Conservation (phyloP, 176 grass and related monocot genomes). For the Miscanthus lutarioriparius region DNA sequence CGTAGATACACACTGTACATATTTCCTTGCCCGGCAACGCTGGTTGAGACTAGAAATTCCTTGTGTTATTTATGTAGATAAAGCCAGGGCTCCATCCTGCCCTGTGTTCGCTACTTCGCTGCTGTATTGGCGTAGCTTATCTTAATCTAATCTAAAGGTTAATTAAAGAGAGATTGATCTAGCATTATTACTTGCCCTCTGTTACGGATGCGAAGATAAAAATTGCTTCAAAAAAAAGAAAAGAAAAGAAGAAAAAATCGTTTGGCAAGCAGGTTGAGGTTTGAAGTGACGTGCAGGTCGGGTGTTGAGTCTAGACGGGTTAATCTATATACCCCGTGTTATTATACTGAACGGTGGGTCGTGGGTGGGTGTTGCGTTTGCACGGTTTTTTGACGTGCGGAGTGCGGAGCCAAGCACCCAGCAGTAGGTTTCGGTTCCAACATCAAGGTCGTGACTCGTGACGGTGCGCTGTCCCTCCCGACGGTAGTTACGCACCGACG, state of each 20-base stretch:
- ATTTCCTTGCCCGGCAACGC: slow-evolving; percentile 9
- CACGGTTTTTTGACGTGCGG: neutral
- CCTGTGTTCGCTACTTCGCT: neutral
- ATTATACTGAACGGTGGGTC: no score
- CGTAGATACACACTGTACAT: slow-evolving; percentile 41
- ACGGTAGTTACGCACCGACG: slow-evolving; percentile 3
- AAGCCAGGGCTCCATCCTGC: neutral
- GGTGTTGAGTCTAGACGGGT: no score
- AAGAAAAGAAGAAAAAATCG: no score
- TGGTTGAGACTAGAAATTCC: neutral
- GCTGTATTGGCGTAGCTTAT: neutral
- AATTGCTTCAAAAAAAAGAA: no score
- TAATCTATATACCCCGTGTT: no score
- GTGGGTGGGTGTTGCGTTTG: no score
- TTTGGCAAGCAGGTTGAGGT: no score
- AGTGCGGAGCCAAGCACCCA: neutral
- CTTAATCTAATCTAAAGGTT: neutral
- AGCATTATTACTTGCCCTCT: neutral
- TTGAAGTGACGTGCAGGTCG: no score
- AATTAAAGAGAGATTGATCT: neutral
- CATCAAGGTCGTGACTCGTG: neutral
- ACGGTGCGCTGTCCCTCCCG: neutral
- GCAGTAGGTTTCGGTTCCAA: slow-evolving; percentile 13
- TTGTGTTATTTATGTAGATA: slow-evolving; percentile 4
- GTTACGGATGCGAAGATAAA: no score